Conservation (phyloP, 1,139 yeast species). For the Yamadazyma dendronema region DNA sequence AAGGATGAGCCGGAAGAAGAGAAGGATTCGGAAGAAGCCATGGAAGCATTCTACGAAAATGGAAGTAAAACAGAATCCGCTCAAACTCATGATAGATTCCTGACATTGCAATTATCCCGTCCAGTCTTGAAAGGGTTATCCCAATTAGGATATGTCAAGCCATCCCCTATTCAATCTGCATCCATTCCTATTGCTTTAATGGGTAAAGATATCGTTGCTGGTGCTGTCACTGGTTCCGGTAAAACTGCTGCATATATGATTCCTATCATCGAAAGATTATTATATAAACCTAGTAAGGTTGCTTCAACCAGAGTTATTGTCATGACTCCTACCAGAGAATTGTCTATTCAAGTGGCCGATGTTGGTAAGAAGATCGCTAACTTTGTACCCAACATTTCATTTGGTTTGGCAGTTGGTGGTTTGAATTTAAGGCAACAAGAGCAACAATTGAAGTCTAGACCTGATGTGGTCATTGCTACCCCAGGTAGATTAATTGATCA, state of each 20-base stretch:
- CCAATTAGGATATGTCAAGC: slow-evolving; percentile 75
- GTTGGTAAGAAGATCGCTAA: slow-evolving; percentile 85
- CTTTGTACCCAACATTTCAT: slow-evolving; percentile 69
- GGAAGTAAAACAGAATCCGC: slow-evolving; percentile 33
- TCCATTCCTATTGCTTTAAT: slow-evolving; percentile 88
- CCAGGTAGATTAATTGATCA: slow-evolving; percentile 98
- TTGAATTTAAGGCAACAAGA: slow-evolving; percentile 92
- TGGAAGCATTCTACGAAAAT: slow-evolving; percentile 65
- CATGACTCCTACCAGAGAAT: slow-evolving; percentile 93
- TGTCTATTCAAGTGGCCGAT: slow-evolving; percentile 93
- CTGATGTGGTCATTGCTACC: slow-evolving; percentile 95
- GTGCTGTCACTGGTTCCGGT: slow-evolving; percentile 99
- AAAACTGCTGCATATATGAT: slow-evolving; percentile 98
- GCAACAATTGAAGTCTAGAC: slow-evolving; percentile 85
- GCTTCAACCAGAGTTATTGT: slow-evolving; percentile 90
- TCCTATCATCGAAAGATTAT: slow-evolving; percentile 88
- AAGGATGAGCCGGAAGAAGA: slow-evolving; percentile 31
- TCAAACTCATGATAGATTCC: slow-evolving; percentile 61
- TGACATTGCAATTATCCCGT: slow-evolving; percentile 77
- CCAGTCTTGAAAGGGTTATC: slow-evolving; percentile 84
- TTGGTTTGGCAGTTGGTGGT: slow-evolving; percentile 98
- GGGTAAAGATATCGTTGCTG: slow-evolving; percentile 97
- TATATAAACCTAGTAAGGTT: slow-evolving; percentile 81
- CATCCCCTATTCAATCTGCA: slow-evolving; percentile 93
- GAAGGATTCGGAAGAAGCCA: slow-evolving; percentile 70